These are phyloP conservation scores for Chalciporus sp. DNA, from an alignment of 1,284 basidiomycete genomes.

Conservation along the genomic window DNA sequence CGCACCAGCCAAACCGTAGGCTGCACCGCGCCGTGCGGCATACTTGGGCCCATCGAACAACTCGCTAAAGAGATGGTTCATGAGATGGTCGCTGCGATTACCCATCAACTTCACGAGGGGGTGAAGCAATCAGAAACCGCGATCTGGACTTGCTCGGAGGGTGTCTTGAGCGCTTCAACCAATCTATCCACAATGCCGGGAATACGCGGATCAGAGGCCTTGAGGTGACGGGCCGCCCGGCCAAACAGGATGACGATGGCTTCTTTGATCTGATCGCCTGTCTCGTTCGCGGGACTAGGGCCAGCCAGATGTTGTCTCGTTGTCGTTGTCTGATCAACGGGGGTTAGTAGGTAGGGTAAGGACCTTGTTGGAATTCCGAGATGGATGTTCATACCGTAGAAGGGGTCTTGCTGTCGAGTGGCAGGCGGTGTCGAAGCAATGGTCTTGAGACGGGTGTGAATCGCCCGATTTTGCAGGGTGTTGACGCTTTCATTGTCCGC, in stretches of 20 bases:
- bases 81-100: slow-evolving; percentile 64
- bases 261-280: slow-evolving; percentile 89
- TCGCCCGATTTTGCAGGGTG: too few species aligned
- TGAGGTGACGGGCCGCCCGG: slow-evolving; percentile 88
- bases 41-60: slow-evolving; percentile 85
- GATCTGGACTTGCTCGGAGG: slow-evolving; percentile 95
- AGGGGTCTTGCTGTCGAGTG: too few species aligned
- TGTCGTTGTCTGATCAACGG: too few species aligned
- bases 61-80: slow-evolving; percentile 79
- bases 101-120: slow-evolving; percentile 82
- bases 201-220: slow-evolving; percentile 74
- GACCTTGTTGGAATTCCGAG: too few species aligned
- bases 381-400: too few species aligned
- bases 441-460: too few species aligned
- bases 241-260: slow-evolving; percentile 96
- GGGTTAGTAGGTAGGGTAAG: too few species aligned
- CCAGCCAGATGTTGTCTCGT: slow-evolving; percentile 76
- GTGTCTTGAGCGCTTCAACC: slow-evolving; percentile 90
- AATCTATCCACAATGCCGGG: slow-evolving; percentile 89
- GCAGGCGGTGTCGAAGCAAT: too few species aligned
- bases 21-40: slow-evolving; percentile 89
- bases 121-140: slow-evolving; percentile 95
- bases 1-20: slow-evolving; percentile 94
- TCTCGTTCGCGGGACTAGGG: slow-evolving; percentile 66
- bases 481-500: too few species aligned